phyloP scores from a whole-genome alignment of 2,329 filamentous ascomycete species.

The Phialophora expanda region DNA sequence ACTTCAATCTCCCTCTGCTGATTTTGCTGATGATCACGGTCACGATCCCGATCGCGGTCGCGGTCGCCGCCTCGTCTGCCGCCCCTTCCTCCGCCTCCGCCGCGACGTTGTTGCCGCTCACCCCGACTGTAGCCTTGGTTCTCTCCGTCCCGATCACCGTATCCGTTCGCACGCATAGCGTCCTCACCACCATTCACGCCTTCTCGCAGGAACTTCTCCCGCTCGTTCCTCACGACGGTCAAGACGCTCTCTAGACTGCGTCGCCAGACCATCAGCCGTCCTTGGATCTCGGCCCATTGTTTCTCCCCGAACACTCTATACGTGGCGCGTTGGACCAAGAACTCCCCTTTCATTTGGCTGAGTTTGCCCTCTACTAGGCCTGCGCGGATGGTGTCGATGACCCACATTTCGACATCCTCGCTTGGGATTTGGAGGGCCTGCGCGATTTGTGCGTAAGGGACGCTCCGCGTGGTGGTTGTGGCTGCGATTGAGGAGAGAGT shows the following conservation, averaged over 20 bases:
- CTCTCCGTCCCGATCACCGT: constrained; percentile 23
- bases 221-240: constrained; percentile 76
- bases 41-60: constrained; percentile 37
- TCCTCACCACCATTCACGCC: constrained; percentile 39
- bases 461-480: constrained; percentile 79
- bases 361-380: constrained; percentile 96
- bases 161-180: constrained; percentile 25
- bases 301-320: constrained; percentile 97
- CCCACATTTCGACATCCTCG: constrained; percentile 95
- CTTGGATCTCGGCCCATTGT: constrained; percentile 95
- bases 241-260: constrained; percentile 79
- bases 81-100: constrained; percentile 40
- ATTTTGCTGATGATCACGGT: constrained; percentile 36
- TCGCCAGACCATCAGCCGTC: constrained; percentile 89
- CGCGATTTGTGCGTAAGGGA: constrained; percentile 84
- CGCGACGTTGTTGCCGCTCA: constrained; percentile 26
- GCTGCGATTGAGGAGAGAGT: constrained; percentile 90
- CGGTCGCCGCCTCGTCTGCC: constrained; percentile 37
- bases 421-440: constrained; percentile 80
- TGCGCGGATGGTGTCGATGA: constrained; percentile 96
- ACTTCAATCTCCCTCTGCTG: constrained; percentile 46
- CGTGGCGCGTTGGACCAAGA: constrained; percentile 93
- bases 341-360: constrained; percentile 87
- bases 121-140: constrained; percentile 19
- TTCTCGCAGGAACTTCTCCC: constrained; percentile 78